Conservation (phyloP, 2,329 filamentous ascomycete species). For the Penicillium sp. region DNA sequence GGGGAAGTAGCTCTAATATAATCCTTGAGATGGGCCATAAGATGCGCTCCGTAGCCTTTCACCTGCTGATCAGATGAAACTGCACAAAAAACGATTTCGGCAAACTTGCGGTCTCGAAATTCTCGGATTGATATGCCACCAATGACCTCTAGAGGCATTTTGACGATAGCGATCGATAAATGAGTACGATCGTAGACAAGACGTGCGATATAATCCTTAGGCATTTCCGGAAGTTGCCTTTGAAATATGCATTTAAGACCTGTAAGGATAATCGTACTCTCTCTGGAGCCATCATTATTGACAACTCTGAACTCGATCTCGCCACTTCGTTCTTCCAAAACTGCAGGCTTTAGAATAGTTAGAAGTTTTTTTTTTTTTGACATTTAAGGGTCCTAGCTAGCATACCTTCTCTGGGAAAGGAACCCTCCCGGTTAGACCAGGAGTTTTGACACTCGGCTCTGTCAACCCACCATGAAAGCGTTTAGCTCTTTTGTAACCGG, state of each 20-base stretch:
- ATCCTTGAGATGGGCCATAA: conserved; percentile 97
- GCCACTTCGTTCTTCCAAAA: conserved; percentile 87
- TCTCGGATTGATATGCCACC: conserved; percentile 92
- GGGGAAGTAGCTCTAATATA: conserved; percentile 95
- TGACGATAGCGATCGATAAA: conserved; percentile 93
- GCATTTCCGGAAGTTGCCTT: conserved; percentile 98
- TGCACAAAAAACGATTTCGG: conserved; percentile 97
- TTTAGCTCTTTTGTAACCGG: neutral
- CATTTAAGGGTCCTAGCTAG: neutral
- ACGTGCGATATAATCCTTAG: conserved; percentile 98
- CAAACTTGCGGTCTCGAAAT: conserved; percentile 88
- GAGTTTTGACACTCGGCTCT: neutral
- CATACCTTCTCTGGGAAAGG: conserved; percentile 84
- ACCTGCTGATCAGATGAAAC: conserved; percentile 98
- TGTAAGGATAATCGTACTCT: conserved; percentile 89
- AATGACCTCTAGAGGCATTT: conserved; percentile 89
- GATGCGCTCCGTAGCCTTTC: conserved; percentile 94
- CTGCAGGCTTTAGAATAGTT: conserved; percentile 63
- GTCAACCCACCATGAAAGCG: neutral
- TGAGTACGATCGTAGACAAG: conserved; percentile 96
- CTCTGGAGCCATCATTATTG: conserved; percentile 86
- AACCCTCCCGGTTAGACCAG: conserved; percentile 60
- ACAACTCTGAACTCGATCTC: conserved; percentile 97
- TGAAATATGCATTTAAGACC: conserved; percentile 97
- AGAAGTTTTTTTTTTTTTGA: conserved; percentile 23